Evolutionary conservation across 2,329 filamentous ascomycete species (phyloP), one percentile per base, ranked within the genome.

Genomic region (Endocalyx cinctus): DNA sequence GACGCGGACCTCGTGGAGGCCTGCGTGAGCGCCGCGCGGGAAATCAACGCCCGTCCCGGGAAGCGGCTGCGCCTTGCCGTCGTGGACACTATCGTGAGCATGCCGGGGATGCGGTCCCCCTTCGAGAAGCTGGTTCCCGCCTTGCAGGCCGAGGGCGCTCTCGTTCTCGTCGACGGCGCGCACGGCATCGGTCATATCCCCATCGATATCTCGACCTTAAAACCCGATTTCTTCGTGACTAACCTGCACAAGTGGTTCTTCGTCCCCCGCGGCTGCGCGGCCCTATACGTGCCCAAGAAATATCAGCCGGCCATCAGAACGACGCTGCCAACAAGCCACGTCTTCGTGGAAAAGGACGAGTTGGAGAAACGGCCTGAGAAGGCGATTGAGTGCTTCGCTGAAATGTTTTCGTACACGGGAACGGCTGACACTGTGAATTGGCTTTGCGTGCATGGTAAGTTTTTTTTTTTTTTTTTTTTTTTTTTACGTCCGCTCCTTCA

Each of bases 191-290:
- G 82, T 0, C 76, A 82, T 31, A 65, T 84, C 10, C 64, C 70
- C 2, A 51, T 85, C 5, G 68, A 84, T 51, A 56, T 86, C 17
- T 47, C 47, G 1, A 45, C 47, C n/a, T 54, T 84, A 13, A 62
- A 75, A 23, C 70, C 79, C 0, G 81, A 85, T 52, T 85, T 84
- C 60, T 75, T 82, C 46, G 70, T 82, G 11, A 74, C 66, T 31
- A 85, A 85, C 47, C 72, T 73, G 42, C 76, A 83, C 54, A 83
- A 83, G 46, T 86, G 81, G 82, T 67, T 85, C 6, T 78, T 72
- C 45, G 70, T 73, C 13, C 82, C 82, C 5, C 71, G 82, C 29
- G 76, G 73, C 32, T 78, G 73, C 46, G 79, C 79, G 0, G 60
- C 82, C 7, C 68, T 85, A 45, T 73, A 82, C 51, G 77, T 83